Evolutionary conservation across 2,329 filamentous ascomycete genomes (phyloP), one percentile per base, ranked within the genome.

Genomic region (Exophiala alcalophila): DNA sequence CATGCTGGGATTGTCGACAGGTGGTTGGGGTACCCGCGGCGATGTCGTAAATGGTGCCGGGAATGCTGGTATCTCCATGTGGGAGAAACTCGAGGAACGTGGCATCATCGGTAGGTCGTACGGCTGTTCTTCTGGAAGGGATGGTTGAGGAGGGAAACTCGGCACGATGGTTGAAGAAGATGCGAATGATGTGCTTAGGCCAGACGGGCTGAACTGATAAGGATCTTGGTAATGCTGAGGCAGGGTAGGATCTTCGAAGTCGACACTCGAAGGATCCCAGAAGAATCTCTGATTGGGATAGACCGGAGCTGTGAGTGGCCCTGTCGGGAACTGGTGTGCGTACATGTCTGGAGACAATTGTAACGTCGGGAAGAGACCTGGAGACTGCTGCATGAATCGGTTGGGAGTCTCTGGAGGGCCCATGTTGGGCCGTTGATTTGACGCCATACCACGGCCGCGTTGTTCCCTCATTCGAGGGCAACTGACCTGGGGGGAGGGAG

Each of bases 331-430:
- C 68, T 16, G 65, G 64, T 48, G 76, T 69, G 28, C 72, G 50
- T 78, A 74, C 45, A 78, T 64, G 45, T 78, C 74, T 4, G 76
- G 76, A 2, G 77, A 78, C 49, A 77, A 76, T 39, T 77, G 76
- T 19, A 80, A 59, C 43, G 69, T 71, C 4, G 69, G 65, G 54
- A 75, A 77, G 16, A 77, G 67, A 50, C 64, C 60, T 8, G 70
- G 68, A 2, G 70, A 72, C 6, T 61, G 59, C 33, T 53, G 46
- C 43, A 71, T 57, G 10, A 69, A 55, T 43, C 68, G 62, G 51
- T 66, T 69, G 3, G 68, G 67, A 4, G 67, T 69, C 48, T 71
- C 67, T 9, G 68, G 69, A 60, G 20, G 69, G 57, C 12, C 63
- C 63, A 59, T 66, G n/a, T 33, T 9, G 41, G 38, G 52, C 40